Evolutionary conservation across 2,329 filamentous ascomycete species (phyloP), one percentile per base, ranked within the genome.

Genomic region (Phialocephala sp.): DNA sequence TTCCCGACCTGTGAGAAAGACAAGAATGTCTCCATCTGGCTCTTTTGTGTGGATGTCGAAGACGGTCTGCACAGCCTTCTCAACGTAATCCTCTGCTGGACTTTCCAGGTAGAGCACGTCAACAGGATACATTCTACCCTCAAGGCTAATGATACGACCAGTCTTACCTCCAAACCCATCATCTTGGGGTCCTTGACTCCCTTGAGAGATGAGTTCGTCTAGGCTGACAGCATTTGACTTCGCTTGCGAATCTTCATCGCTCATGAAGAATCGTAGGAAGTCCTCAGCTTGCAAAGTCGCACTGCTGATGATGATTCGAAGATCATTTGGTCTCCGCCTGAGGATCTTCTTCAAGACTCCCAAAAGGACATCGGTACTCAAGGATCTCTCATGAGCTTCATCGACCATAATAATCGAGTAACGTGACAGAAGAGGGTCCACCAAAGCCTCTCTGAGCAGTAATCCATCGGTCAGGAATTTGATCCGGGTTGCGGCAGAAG

Each of bases 341-440:
- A 88, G 81, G 59, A 99, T 94, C 77, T 98, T 98, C 77, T 97
- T 97, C 45, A 99, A 79, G 15, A 98, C 81, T 0, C 95, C 94
- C 3, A 99, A 85, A 8, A 98, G 83, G 14, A 99, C 87, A 75
- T 99, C 95, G 0, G 94, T 97, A 77, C 92, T 96, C 66, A 98
- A 85, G 58, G 93, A 97, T 62, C 95, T 85, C 79, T 98, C 94
- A 76, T 99, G 95, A 8, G 94, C 95, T 79, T 98, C 94, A 76
- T 99, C 95, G 8, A 99, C 91, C 93, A 99, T 97, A 72, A 99
- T 92, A 54, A 97, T 91, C 0, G 93, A 96, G 77, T 99, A 99
- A 12, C 93, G 87, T 22, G 92, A 95, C 41, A 99, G 80, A 3
- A 98, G 80, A 14, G 95, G 95, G 77, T 99, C 95, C 3, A 97